phyloP scores from a whole-genome alignment of 768 basidiomycete genomes.

The Pleurotus platypus region DNA sequence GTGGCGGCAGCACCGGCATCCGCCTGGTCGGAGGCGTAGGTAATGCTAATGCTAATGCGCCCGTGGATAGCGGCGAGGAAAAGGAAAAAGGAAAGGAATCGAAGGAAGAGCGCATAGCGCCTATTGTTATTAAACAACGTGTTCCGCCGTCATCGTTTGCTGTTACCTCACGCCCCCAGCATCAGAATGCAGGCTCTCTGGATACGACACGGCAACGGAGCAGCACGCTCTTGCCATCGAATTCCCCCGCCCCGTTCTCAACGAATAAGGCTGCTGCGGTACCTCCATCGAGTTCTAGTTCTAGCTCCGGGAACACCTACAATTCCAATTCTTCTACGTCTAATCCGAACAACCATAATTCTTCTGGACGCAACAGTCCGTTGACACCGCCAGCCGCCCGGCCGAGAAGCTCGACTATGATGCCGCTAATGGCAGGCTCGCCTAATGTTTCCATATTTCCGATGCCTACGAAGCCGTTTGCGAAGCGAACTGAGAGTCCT shows the following conservation, averaged over 20 bases:
- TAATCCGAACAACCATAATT: slow-evolving; percentile 8
- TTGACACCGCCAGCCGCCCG: slow-evolving; percentile 9
- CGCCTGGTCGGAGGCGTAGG: slow-evolving; percentile 10
- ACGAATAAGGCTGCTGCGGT: slow-evolving; percentile 6
- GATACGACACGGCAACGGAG: slow-evolving; percentile 31
- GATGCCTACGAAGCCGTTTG: slow-evolving; percentile 52
- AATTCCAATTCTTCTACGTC: slow-evolving; percentile 7
- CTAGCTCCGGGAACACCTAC: slow-evolving; percentile 3
- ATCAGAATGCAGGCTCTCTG: slow-evolving; percentile 7
- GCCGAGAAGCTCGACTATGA: slow-evolving; percentile 9
- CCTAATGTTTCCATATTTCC: slow-evolving; percentile 13
- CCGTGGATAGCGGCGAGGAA: slow-evolving; percentile 4
- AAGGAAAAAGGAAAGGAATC: slow-evolving; percentile 11
- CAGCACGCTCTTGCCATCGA: slow-evolving; percentile 33
- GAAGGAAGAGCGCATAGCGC: slow-evolving; percentile 33
- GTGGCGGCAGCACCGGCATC: slow-evolving; percentile 5
- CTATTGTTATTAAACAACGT: slow-evolving; percentile 57
- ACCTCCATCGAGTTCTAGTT: not conserved
- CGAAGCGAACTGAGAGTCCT: slow-evolving; percentile 58
- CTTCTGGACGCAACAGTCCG: slow-evolving; percentile 7
- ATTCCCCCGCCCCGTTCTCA: slow-evolving; percentile 14
- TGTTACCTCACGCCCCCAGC: slow-evolving; percentile 54
- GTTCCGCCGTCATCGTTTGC: slow-evolving; percentile 56
- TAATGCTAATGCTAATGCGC: not conserved
- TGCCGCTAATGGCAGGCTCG: slow-evolving; percentile 20